These are phyloP conservation scores for Amniculicola lignicola DNA, from an alignment of 495 filamentous ascomycete genomes.

Conservation along the genomic window DNA sequence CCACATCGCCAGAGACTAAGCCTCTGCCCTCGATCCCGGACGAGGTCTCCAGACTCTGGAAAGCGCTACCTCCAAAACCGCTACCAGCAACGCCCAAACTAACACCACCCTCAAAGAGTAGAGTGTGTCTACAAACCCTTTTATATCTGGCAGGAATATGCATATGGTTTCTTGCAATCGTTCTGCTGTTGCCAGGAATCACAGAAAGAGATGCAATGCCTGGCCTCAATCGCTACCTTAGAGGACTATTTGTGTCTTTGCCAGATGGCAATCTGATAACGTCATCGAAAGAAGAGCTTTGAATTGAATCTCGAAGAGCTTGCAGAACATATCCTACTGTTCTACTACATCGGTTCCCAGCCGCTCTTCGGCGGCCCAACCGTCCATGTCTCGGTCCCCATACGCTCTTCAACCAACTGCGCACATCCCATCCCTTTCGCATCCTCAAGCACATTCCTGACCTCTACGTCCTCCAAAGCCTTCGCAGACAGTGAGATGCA, in stretches of 20 bases:
- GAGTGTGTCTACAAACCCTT: not conserved
- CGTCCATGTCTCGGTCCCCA: not conserved
- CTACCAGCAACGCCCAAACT: not conserved
- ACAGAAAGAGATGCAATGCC: conserved; percentile 21
- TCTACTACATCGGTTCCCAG: too few relatives aligned
- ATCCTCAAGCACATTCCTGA: conserved; percentile 2
- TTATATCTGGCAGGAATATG: not conserved
- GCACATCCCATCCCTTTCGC: not conserved
- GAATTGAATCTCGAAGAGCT: too few relatives aligned
- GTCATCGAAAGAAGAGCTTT: too few relatives aligned
- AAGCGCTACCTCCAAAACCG: not conserved
- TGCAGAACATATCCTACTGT: too few relatives aligned
- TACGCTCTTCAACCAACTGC: not conserved
- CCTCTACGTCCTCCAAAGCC: conserved; percentile 1
- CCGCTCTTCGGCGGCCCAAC: conserved; percentile 4
- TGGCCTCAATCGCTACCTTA: conserved; percentile 14
- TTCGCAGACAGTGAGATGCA: not conserved
- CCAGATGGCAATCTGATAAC: too few relatives aligned
- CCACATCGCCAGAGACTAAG: too few relatives aligned
- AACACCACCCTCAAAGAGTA: not conserved
- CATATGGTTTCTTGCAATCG: conserved; percentile 19
- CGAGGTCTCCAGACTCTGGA: not conserved
- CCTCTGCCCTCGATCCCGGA: not conserved
- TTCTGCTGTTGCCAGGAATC: conserved; percentile 17
- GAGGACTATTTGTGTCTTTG: too few relatives aligned